phyloP scores from a whole-genome alignment of 2,329 filamentous ascomycete genomes.

The Botrytis aclada region DNA sequence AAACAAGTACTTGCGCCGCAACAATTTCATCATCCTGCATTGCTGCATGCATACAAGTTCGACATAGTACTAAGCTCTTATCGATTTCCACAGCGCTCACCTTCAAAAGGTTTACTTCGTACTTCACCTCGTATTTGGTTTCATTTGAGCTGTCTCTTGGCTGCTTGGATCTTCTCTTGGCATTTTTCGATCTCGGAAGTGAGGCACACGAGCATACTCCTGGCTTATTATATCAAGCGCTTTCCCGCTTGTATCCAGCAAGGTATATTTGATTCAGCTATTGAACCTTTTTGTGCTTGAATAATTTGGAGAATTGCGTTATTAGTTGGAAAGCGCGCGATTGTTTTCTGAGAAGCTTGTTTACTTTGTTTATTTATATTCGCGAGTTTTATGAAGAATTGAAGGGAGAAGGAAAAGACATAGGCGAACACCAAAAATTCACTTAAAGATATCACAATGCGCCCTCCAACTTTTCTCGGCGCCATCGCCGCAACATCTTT shows the following conservation, averaged over 20 bases:
- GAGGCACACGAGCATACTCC: conserved; percentile 11
- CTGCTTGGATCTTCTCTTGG: conserved; percentile 8
- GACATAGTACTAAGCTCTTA: not conserved
- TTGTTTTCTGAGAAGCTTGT: not conserved
- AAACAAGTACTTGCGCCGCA: not conserved
- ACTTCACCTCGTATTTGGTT: not conserved
- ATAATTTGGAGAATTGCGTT: not conserved
- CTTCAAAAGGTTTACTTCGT: not conserved
- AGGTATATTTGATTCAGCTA: not conserved
- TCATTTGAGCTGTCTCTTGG: conserved; percentile 17
- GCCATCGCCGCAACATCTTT: not conserved
- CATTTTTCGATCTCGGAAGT: conserved; percentile 16
- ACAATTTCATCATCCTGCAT: conserved; percentile 4
- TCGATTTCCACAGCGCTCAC: not conserved
- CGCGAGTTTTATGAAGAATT: not conserved
- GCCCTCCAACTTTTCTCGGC: conserved; percentile 8
- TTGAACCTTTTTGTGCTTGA: not conserved
- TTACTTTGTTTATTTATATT: not conserved
- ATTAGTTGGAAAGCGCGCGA: not conserved
- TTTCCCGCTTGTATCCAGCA: not conserved
- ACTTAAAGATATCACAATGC: conserved; percentile 6
- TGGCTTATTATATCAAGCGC: not conserved
- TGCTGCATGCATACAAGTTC: not conserved
- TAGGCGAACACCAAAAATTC: not conserved
- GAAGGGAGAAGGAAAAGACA: not conserved